Conservation (phyloP, 495 filamentous ascomycete species). For the Penicillium simplicissimum region DNA sequence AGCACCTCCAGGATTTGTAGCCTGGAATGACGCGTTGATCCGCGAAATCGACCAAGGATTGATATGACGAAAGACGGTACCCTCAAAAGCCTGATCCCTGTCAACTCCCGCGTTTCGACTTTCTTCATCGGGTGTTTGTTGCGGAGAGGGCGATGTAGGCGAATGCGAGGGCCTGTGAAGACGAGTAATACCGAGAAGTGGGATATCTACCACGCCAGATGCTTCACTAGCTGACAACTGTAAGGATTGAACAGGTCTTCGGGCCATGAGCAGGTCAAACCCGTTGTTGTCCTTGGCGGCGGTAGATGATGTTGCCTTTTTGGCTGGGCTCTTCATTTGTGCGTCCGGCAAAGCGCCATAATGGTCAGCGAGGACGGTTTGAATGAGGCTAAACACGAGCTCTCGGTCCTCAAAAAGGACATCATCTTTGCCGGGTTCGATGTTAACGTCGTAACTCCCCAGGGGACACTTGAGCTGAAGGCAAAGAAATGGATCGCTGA, state of each 20-base stretch:
- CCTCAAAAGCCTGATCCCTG: no score
- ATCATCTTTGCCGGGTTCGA: conserved; percentile 90
- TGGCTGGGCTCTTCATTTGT: not conserved
- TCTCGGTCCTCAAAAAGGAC: conserved; percentile 71
- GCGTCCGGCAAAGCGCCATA: conserved; percentile 51
- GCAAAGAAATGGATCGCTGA: conserved; percentile 69
- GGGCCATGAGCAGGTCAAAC: conserved; percentile 32
- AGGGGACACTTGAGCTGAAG: conserved; percentile 71
- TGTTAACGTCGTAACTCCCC: conserved; percentile 80
- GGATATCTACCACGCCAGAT: not conserved
- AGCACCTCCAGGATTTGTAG: conserved; percentile 1
- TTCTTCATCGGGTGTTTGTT: not conserved
- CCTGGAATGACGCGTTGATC: conserved; percentile 26
- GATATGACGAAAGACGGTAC: conserved; percentile 5
- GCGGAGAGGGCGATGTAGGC: not conserved
- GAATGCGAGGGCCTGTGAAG: not conserved
- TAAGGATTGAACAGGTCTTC: conserved; percentile 2
- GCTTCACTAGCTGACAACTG: not conserved
- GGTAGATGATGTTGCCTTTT: conserved; percentile 8
- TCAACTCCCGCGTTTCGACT: not conserved
- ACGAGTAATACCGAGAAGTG: not conserved
- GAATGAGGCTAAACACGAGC: conserved; percentile 51
- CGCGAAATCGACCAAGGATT: conserved; percentile 39
- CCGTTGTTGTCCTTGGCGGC: not conserved
- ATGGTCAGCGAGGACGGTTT: conserved; percentile 53